These are phyloP conservation scores for Amanita polypyramis DNA, from an alignment of 768 basidiomycete genomes.

Conservation along the genomic window DNA sequence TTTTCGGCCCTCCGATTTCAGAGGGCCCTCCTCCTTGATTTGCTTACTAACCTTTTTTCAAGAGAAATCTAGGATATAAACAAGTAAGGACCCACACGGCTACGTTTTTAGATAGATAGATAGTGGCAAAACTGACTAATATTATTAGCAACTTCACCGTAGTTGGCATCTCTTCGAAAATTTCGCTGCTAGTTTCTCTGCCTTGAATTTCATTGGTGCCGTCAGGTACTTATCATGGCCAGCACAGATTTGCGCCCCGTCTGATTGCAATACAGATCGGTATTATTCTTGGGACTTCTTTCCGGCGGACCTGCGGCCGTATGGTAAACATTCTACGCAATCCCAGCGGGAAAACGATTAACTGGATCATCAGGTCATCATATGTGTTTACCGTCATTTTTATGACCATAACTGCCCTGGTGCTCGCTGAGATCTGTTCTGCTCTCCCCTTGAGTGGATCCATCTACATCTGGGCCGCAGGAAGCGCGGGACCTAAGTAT, in stretches of 20 bases:
- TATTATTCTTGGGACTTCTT: conserved; percentile 69
- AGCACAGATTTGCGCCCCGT: conserved; percentile 4
- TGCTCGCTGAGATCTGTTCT: conserved; percentile 86
- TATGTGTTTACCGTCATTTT: conserved; percentile 75
- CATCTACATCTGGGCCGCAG: conserved; percentile 93
- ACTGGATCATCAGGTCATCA: conserved; percentile 51
- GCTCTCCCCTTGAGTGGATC: conserved; percentile 81
- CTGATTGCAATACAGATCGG: conserved; percentile 34
- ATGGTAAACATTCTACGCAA: conserved; percentile 36
- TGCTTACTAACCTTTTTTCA: conserved; percentile 38
- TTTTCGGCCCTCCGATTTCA: conserved; percentile 27
- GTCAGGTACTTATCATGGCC: conserved; percentile 43
- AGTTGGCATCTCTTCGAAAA: conserved; percentile 77
- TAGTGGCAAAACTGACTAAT: conserved; percentile 1
- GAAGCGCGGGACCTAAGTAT: conserved; percentile 82
- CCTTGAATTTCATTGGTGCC: conserved; percentile 85
- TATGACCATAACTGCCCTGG: conserved; percentile 80
- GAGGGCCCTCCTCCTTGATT: conserved; percentile 24
- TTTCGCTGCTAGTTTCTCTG: conserved; percentile 81
- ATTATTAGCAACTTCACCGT: conserved; percentile 68
- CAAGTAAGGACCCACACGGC: conserved; percentile 35
- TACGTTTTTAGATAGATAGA: conserved; percentile 3
- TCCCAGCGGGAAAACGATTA: conserved; percentile 5
- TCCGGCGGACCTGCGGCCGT: conserved; percentile 84
- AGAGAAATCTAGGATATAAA: conserved; percentile 75